These are phyloP conservation scores for Pseudogymnoascus sp. DNA, from an alignment of 2,329 filamentous ascomycete genomes.

Conservation along the genomic window DNA sequence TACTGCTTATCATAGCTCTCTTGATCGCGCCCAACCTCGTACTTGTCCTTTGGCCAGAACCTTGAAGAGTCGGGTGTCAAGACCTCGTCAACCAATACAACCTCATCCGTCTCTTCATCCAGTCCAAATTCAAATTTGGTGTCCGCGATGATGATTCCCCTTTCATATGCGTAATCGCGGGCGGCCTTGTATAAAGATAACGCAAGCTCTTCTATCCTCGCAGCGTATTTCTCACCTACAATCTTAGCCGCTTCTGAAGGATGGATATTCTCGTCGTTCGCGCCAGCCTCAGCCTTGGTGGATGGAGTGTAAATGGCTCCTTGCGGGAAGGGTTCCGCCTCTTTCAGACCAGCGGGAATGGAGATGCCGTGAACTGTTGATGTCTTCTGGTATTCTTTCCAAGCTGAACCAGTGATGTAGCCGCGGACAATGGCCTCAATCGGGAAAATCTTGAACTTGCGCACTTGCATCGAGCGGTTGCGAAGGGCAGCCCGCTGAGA, in stretches of 20 bases:
- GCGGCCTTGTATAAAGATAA: slow-evolving; percentile 51
- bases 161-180: slow-evolving; percentile 43
- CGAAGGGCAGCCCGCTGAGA: slow-evolving; percentile 36
- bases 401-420: slow-evolving; percentile 65
- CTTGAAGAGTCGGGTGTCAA: slow-evolving; percentile 73
- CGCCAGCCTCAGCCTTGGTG: slow-evolving; percentile 59
- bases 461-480: slow-evolving; percentile 57
- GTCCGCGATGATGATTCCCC: slow-evolving; percentile 63
- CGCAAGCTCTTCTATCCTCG: slow-evolving; percentile 48
- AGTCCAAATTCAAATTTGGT: slow-evolving; percentile 69
- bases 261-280: slow-evolving; percentile 63
- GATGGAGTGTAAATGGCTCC: slow-evolving; percentile 56
- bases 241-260: slow-evolving; percentile 40
- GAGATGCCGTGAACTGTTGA: slow-evolving; percentile 59
- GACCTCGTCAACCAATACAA: slow-evolving; percentile 64
- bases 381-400: slow-evolving; percentile 55
- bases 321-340: slow-evolving; percentile 52
- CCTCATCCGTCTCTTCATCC: slow-evolving; percentile 47
- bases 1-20: slow-evolving; percentile 85
- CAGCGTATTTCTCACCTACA: slow-evolving; percentile 49
- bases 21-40: slow-evolving; percentile 65
- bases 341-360: slow-evolving; percentile 47
- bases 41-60: slow-evolving; percentile 73
- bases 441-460: slow-evolving; percentile 53
- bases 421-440: slow-evolving; percentile 65